These are phyloP conservation scores for Penicillium longicatenatum DNA, from an alignment of 495 filamentous ascomycete genomes.

Conservation along the genomic window DNA sequence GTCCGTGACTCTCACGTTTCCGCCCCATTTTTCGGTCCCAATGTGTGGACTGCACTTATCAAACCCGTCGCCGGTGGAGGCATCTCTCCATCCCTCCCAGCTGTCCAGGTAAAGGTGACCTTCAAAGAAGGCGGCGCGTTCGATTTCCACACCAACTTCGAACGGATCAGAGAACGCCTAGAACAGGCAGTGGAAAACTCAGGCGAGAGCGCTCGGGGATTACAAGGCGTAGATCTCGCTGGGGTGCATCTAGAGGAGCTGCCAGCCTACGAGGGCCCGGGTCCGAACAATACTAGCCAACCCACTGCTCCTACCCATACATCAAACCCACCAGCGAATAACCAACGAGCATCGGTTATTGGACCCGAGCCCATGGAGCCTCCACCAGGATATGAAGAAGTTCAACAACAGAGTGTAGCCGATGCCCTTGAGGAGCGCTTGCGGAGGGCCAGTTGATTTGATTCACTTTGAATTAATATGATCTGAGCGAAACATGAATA, in stretches of 20 bases:
- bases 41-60: conserved; percentile 80
- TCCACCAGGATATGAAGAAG: conserved; percentile 92
- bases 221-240: conserved; percentile 54
- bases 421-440: conserved; percentile 56
- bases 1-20: conserved; percentile 87
- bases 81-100: conserved; percentile 71
- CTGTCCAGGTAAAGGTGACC: conserved; percentile 76
- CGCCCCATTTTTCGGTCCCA: conserved; percentile 94
- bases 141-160: conserved; percentile 84
- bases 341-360: conserved; percentile 19
- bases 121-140: conserved; percentile 96
- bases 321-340: conserved; percentile 15
- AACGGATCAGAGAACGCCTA: conserved; percentile 80
- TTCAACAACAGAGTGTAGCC: conserved; percentile 76
- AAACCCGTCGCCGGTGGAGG: conserved; percentile 84
- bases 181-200: conserved; percentile 76
- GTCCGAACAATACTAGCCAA: conserved; percentile 11
- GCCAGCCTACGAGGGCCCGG: conserved; percentile 68
- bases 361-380: conserved; percentile 66
- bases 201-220: conserved; percentile 46
- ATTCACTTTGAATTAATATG: background rate
- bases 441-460: conserved; percentile 31
- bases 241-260: conserved; percentile 77
- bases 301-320: conserved; percentile 2
- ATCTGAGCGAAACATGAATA: background rate